Evolutionary conservation across 768 basidiomycete genomes (phyloP), one percentile per base, ranked within the genome.

Genomic region (Tulasnella sp.): DNA sequence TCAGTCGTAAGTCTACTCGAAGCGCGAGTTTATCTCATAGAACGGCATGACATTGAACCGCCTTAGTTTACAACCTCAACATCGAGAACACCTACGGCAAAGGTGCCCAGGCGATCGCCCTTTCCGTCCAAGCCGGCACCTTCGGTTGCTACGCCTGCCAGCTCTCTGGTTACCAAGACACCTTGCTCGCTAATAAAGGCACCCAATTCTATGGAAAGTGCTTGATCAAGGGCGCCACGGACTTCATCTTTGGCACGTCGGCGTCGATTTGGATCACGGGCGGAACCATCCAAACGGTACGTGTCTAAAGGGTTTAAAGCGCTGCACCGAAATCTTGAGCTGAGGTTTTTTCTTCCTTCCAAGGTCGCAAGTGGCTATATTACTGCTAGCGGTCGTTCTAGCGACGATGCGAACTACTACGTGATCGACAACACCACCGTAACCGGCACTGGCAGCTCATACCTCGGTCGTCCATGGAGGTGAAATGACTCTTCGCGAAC

Each of bases 111-210:
- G 72, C 72, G 7, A 73, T 73, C 29, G 72, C 72, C 39, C 40
- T 73, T 5, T 44, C 68, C 59, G 69, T 72, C 34, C 44, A 62
- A 29, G 44, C 69, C 37, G 37, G 22, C 14, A 73, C 35, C 16
- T 73, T 73, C 39, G 73, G 52, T 74, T 69, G 72, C 9, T 74
- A 74, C 37, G 73, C 72, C 6, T 52, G 69, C 52, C 42, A 72
- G n/a, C 41, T 74, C 34, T n/a, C 19, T 19, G 73, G 73, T 34
- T 74, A 74, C 32, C 73, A 75, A 67, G 75, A 75, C 41, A 75
- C 75, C 0, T 37, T 75, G 22, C 40, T 62, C 17, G 75, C 75
- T 7, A 74, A 74, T 39, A 41, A 36, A 19, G 75, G 64, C 26
- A 47, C 52, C 39, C 66, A 75, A n/a, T 74, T 74, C 62, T 71